phyloP scores from a whole-genome alignment of 2,329 filamentous ascomycete genomes.

The Ploettnerulaceae sp. region DNA sequence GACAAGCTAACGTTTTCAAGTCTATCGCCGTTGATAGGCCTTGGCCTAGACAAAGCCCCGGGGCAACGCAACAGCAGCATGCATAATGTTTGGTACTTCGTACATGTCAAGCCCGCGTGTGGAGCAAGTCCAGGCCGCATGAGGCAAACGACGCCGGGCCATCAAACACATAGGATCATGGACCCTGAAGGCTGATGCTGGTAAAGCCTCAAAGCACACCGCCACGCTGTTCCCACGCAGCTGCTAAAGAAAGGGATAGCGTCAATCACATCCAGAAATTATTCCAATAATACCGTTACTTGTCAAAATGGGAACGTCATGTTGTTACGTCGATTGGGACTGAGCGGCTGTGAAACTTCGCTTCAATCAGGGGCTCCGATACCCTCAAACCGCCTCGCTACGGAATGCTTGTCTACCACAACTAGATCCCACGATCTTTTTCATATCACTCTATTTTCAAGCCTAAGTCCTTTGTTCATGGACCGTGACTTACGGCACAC shows the following conservation, averaged over 20 bases:
- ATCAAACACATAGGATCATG: conserved; percentile 18
- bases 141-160: conserved; percentile 17
- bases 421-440: conserved; percentile 8
- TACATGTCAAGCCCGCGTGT: conserved; percentile 3
- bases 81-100: too few species aligned
- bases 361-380: conserved; percentile 16
- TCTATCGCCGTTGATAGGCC: conserved; percentile 13
- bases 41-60: conserved; percentile 7
- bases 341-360: conserved; percentile 28
- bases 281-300: conserved; percentile 14
- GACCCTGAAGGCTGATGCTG: conserved; percentile 10
- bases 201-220: conserved; percentile 8
- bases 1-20: conserved; percentile 31
- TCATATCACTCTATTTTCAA: conserved; percentile 18
- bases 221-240: too few species aligned
- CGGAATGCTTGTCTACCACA: conserved; percentile 7
- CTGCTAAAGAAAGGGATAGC: conserved; percentile 11
- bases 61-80: conserved; percentile 17
- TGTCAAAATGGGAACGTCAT: conserved; percentile 15
- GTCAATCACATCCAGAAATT: conserved; percentile 18
- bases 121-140: conserved; percentile 6
- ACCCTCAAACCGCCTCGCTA: conserved; percentile 21
- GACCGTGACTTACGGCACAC: conserved; percentile 10
- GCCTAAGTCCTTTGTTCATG: conserved; percentile 11
- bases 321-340: conserved; percentile 23